Percentiles rank a stretch among this genome's conserved stretches.
phyloP scores from a whole-genome alignment of 1,284 basidiomycete genomes.

The Anthracocystis setariae region DNA sequence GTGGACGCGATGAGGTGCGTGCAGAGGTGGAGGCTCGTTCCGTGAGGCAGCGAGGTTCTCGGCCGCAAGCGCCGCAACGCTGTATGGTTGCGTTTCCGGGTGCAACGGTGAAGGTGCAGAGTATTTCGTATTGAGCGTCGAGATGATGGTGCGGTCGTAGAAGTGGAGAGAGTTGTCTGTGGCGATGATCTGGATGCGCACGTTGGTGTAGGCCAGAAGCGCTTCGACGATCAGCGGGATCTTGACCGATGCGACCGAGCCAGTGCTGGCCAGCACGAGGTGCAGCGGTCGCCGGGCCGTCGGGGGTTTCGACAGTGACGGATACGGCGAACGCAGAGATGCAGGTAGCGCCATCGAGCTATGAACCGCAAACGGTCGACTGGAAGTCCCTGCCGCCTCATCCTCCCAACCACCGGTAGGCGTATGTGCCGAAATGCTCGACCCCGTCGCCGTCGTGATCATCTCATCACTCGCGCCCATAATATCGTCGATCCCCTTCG shows the following conservation, averaged over 20 bases:
- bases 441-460: slow-evolving; percentile 78
- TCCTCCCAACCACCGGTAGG: not conserved
- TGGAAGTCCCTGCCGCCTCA: not conserved
- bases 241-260: slow-evolving; percentile 94
- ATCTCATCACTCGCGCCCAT: slow-evolving; percentile 67
- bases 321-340: slow-evolving; percentile 58
- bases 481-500: slow-evolving; percentile 83
- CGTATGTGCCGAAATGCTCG: slow-evolving; percentile 72
- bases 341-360: slow-evolving; percentile 26
- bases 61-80: slow-evolving; percentile 37
- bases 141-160: slow-evolving; percentile 74
- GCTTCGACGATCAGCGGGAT: slow-evolving; percentile 85
- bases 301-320: slow-evolving; percentile 48
- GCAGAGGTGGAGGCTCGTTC: not conserved
- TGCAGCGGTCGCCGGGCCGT: slow-evolving; percentile 68
- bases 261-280: slow-evolving; percentile 85
- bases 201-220: slow-evolving; percentile 75
- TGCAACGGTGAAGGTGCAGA: no score
- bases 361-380: not conserved
- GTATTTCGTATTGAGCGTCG: slow-evolving; percentile 3
- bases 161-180: slow-evolving; percentile 83
- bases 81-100: no score
- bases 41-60: slow-evolving; percentile 45
- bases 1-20: slow-evolving; percentile 65
- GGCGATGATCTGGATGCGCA: slow-evolving; percentile 84